A percentile compares a stretch with the other conserved stretches of the same genome.
Conservation (phyloP, 768 basidiomycete species). For the Tulasnella sp. region DNA sequence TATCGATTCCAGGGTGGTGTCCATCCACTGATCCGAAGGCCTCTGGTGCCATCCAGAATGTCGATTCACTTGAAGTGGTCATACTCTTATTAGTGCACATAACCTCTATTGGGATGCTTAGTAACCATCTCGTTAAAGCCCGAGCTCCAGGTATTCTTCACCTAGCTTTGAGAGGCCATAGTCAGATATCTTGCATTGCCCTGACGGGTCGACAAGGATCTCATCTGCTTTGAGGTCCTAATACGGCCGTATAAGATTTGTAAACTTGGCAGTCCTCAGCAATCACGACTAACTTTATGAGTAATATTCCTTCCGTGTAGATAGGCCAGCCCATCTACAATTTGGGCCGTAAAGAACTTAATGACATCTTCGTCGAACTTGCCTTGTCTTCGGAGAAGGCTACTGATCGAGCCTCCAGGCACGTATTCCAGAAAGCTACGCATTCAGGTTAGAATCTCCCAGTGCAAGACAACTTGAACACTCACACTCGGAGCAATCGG, state of each 20-base stretch:
- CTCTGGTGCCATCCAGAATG: constrained; percentile 99
- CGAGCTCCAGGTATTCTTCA: constrained; percentile 19
- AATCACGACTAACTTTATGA: constrained; percentile 60
- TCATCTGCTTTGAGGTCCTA: constrained; percentile 98
- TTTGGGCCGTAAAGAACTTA: constrained; percentile 89
- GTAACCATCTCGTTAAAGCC: not conserved
- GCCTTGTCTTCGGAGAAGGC: constrained; percentile 80
- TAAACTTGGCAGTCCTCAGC: not conserved
- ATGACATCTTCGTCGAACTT: constrained; percentile 88
- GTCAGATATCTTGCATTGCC: constrained; percentile 94
- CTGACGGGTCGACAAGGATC: constrained; percentile 89
- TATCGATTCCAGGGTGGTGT: constrained; percentile 94
- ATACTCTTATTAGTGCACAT: constrained; percentile 59
- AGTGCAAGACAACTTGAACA: constrained; percentile 17
- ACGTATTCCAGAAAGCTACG: constrained; percentile 95
- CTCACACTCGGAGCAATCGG: constrained; percentile 82
- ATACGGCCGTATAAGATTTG: not conserved
- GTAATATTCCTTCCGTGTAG: constrained; percentile 85
- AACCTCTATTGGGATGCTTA: constrained; percentile 42
- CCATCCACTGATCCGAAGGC: constrained; percentile 62
- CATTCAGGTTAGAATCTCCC: constrained; percentile 8
- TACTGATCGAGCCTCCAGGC: constrained; percentile 90
- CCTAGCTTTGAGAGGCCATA: constrained; percentile 93
- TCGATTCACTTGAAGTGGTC: constrained; percentile 96
- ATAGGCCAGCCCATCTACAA: constrained; percentile 83